Base-by-base conservation (phyloP, 2,329 filamentous ascomycete species). In the Aspergillus sp. region DNA sequence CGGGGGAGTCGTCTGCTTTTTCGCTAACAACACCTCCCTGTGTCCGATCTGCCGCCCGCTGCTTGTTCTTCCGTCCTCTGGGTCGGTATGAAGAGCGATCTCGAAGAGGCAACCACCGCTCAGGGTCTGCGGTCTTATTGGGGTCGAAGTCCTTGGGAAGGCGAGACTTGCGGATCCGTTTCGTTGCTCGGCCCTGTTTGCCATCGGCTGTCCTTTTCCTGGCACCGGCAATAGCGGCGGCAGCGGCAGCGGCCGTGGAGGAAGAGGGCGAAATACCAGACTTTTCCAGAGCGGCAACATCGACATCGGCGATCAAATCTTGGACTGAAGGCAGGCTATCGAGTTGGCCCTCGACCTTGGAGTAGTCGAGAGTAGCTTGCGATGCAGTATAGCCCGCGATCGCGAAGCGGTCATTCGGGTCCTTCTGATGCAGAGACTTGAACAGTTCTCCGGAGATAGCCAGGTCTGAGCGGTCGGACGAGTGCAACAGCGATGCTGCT, bases 21-120 rank as follows among this genome's bases (percentile, higher is more conserved):
- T 90, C 88, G 56, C 77, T 83, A 19, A 89, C 86, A 9, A 85
- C 71, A 39, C 90, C 91, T 48, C 93, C 93, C 65, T 97, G 93
- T 7, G 88, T 96, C 33, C 84, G 73, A 53, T 88, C 86, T 48
- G 77, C 75, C 5, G 82, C 83, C 70, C 85, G 86, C 77, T 90
- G 85, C 76, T 89, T 91, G 43, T 88, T 88, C 76, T 95, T 95
- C 73, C 86, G 90, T 5, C 90, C 90, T 72, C 93, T 95, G 6
- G 90, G 90, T 38, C 86, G 76, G 68, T 95, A 98, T 33, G 82
- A 87, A 56, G 87, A 93, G 45, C 93, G 79, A 64, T 98, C 93
- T 41, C 86, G 83, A 58, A 97, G 74, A 9, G 93, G 91, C 47
- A 98, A 70, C 93, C 93, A 98, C 50, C 93, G 78, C 69, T 98